Base-by-base conservation (phyloP, 192 early-diverging fungal species). In the Coemansia sp. region DNA sequence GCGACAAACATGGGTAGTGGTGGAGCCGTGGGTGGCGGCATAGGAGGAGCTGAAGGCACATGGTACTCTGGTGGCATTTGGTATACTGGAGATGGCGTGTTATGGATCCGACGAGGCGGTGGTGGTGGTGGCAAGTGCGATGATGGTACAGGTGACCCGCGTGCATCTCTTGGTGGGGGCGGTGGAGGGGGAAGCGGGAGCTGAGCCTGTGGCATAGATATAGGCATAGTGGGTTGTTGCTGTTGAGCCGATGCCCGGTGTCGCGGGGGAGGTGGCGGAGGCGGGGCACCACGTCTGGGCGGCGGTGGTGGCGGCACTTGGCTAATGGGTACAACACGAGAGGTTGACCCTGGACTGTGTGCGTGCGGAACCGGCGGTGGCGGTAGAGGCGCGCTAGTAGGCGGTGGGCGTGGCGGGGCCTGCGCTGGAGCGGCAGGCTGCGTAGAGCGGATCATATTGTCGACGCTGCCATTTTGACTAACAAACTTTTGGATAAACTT, bases 401-500 rank as follows among this genome's bases (percentile, higher is more conserved):
- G 56, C 8, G 65, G 67, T 34, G 69, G 73, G 1, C 66, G 64
- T 36, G 68, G 68, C 9, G 66, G 65, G 14, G 69, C 66, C 21
- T 60, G 66, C 6, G 65, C 48, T 34, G 72, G 69, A 7, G 69
- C 63, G 3, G 62, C 56, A 3, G 75, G 69, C 40, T 68, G 65
- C n/a, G 64, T 64, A 4, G 83, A 81, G 62, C 73, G 72, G 40
- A 79, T 78, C 67, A 85, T 74, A 37, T 73, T 83, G 31, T 84
- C 76, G 3, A 87, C 77, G 1, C 89, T 90, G 44, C 89, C 88
- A 63, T 85, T 86, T 56, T 87, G 67, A 33, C 89, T 74, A 11
- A 93, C 85, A 85, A 90, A 92, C 46, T 89, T 72, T 40, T 85
- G 78, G 45, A 93, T 88, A 67, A 92, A 89, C 35, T 86, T 85